These are phyloP conservation scores for Arabis hirsuta DNA, from an alignment of 345 rosid genomes.

Conservation along the genomic window DNA sequence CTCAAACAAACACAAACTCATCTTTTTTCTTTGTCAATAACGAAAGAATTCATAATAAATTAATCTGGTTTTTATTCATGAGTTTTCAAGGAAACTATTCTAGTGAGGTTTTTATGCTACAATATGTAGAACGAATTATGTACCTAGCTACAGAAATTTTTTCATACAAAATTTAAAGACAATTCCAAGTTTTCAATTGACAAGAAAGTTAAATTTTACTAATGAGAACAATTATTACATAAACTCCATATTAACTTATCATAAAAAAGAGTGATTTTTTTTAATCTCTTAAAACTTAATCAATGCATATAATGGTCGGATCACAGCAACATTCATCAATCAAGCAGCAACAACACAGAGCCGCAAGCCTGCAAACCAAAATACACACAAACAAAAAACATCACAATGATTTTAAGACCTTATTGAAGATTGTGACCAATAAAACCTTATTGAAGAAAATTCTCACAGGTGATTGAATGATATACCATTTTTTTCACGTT, in stretches of 20 bases:
- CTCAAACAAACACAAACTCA: not conserved
- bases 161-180: not conserved
- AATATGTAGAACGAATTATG: not conserved
- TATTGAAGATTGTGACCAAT: too few species aligned
- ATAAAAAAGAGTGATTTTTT: not conserved
- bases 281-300: slow-evolving; percentile 22
- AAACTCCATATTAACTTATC: not conserved
- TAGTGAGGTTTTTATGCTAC: not conserved
- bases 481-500: too few species aligned
- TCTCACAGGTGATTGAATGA: too few species aligned
- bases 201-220: not conserved
- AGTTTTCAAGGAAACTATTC: not conserved
- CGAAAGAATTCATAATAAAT: not conserved
- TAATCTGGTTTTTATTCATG: not conserved
- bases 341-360: slow-evolving; percentile 74
- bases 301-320: slow-evolving; percentile 51
- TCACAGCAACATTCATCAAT: slow-evolving; percentile 80
- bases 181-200: not conserved
- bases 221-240: slow-evolving; percentile 13
- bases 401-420: not conserved
- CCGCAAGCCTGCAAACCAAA: slow-evolving; percentile 59
- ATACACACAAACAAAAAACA: not conserved
- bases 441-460: not conserved
- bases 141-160: not conserved
- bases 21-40: not conserved